These are phyloP conservation scores for Tephrocybe sp. DNA, from an alignment of 768 basidiomycete genomes.

Conservation along the genomic window DNA sequence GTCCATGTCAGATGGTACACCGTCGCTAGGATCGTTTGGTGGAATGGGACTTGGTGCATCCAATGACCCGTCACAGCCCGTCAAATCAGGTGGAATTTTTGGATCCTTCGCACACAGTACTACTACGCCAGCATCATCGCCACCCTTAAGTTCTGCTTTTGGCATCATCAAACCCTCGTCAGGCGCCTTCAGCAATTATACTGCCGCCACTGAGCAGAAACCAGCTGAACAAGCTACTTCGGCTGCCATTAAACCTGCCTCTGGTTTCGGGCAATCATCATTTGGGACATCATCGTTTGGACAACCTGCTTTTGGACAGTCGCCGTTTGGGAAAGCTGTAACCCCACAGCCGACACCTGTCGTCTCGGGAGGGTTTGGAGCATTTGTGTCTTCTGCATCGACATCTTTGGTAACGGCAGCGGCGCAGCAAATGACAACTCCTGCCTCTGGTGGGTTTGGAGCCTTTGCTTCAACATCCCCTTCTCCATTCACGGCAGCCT, in stretches of 20 bases:
- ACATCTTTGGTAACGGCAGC: slow-evolving; percentile 10
- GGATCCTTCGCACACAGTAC: slow-evolving; percentile 27
- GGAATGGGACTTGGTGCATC: slow-evolving; percentile 22
- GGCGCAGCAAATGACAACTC: not conserved
- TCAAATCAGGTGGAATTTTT: slow-evolving; percentile 32
- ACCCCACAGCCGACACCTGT: slow-evolving; percentile 16
- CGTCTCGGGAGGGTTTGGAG: slow-evolving; percentile 33
- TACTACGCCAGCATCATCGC: slow-evolving; percentile 16
- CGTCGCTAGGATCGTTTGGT: slow-evolving; percentile 36
- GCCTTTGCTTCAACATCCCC: slow-evolving; percentile 23
- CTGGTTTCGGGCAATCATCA: slow-evolving; percentile 20
- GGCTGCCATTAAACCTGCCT: slow-evolving; percentile 9
- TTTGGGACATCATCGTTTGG: slow-evolving; percentile 23
- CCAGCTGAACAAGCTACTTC: slow-evolving; percentile 9
- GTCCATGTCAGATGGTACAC: slow-evolving; percentile 44
- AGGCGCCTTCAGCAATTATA: slow-evolving; percentile 42
- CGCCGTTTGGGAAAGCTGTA: slow-evolving; percentile 37
- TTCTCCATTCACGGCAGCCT: slow-evolving; percentile 26
- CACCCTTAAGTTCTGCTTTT: slow-evolving; percentile 23
- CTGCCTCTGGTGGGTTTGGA: slow-evolving; percentile 19
- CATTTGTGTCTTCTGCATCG: slow-evolving; percentile 19
- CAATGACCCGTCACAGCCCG: slow-evolving; percentile 26
- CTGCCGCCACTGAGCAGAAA: slow-evolving; percentile 6
- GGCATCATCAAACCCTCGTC: slow-evolving; percentile 37
- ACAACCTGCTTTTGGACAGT: slow-evolving; percentile 32